Evolutionary conservation across 2,329 filamentous ascomycete species (phyloP).

Genomic region (Penicillium digitatum): DNA sequence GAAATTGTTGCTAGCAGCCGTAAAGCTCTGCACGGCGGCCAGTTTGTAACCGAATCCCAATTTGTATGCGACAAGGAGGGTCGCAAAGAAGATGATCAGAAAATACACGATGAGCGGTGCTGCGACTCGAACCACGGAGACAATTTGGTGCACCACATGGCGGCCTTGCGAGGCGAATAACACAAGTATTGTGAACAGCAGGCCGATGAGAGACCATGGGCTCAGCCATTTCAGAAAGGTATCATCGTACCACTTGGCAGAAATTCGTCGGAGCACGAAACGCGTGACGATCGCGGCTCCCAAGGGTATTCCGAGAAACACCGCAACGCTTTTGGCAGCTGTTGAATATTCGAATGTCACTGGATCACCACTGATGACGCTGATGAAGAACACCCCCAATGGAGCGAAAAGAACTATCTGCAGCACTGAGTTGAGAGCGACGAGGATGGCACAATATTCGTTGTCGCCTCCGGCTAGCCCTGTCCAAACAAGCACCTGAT

Average conservation of each 20-base stretch:
- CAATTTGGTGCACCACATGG: constrained; percentile 76
- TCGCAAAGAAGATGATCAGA: constrained; percentile 66
- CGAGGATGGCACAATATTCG: constrained; percentile 79
- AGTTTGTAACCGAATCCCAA: constrained; percentile 71
- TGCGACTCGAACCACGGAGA: constrained; percentile 74
- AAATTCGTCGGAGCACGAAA: constrained; percentile 55
- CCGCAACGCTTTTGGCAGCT: constrained; percentile 75
- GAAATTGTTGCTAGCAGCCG: constrained; percentile 88
- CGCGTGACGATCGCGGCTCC: constrained; percentile 75
- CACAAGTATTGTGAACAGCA: constrained; percentile 82
- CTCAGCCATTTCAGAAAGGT: constrained; percentile 66
- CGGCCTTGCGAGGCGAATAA: constrained; percentile 78
- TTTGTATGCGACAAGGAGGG: constrained; percentile 58
- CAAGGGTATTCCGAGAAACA: constrained; percentile 81
- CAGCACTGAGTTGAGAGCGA: constrained; percentile 69
- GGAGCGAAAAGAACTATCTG: constrained; percentile 72
- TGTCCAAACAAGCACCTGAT: constrained; percentile 68
- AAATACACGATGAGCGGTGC: constrained; percentile 83
- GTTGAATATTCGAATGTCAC: constrained; percentile 56
- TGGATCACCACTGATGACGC: constrained; percentile 57
- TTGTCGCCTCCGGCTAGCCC: constrained; percentile 69
- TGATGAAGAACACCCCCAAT: constrained; percentile 65
- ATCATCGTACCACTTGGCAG: constrained; percentile 60
- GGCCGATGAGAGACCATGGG: constrained; percentile 74
- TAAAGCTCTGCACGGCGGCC: constrained; percentile 75